A percentile compares a stretch with the other conserved stretches of the same genome.
phyloP scores from a whole-genome alignment of 352 stramenopile species.

The Aphanomyces cochlioides region DNA sequence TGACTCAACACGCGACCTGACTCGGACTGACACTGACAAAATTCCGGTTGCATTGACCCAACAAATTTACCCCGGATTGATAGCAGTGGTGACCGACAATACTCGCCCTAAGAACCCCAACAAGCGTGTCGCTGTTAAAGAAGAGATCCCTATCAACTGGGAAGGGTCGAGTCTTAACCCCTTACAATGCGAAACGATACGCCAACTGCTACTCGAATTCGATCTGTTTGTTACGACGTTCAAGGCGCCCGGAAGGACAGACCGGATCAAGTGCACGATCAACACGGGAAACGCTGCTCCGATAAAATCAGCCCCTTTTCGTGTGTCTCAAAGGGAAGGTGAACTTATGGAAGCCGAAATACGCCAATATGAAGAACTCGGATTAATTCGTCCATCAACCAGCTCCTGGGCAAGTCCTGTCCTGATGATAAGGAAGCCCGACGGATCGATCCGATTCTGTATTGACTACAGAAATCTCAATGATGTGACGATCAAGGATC shows the following conservation, averaged over 20 bases:
- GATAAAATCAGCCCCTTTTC: neutral
- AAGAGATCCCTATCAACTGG: neutral
- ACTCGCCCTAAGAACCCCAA: too few species aligned
- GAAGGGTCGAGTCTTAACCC: neutral
- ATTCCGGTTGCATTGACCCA: neutral
- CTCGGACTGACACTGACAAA: neutral
- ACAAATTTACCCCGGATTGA: neutral
- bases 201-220: neutral
- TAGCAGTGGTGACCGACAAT: neutral
- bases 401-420: neutral
- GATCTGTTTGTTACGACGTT: neutral
- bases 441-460: slow-evolving; percentile 1
- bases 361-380: neutral
- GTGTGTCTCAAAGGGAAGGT: neutral
- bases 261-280: neutral
- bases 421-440: neutral
- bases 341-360: slow-evolving; percentile 1
- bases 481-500: slow-evolving; percentile 6
- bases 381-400: neutral
- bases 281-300: neutral
- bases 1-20: too few species aligned
- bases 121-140: too few species aligned
- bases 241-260: neutral
- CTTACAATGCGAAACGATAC: neutral
- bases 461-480: neutral